Conservation (phyloP, 2,329 filamentous ascomycete species). For the Aspergillus flavus region DNA sequence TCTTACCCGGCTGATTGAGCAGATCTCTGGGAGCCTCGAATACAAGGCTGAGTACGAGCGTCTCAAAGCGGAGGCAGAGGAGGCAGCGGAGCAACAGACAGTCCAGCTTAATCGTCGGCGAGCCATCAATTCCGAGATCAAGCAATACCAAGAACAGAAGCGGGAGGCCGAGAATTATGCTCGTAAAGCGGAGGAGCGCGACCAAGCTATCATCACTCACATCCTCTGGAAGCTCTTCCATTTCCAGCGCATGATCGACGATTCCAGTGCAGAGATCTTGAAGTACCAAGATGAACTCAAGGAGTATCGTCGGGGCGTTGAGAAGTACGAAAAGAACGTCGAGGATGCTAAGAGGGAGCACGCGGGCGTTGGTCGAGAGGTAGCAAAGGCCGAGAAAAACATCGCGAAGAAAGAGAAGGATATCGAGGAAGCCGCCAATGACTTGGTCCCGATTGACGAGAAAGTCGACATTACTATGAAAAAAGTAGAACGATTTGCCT, state of each 20-base stretch:
- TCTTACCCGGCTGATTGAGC: conserved; percentile 89
- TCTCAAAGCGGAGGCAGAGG: conserved; percentile 82
- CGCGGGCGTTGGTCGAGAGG: conserved; percentile 72
- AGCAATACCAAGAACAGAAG: conserved; percentile 96
- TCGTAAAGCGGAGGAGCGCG: conserved; percentile 84
- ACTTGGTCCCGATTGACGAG: conserved; percentile 85
- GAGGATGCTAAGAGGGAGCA: conserved; percentile 85
- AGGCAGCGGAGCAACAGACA: conserved; percentile 83
- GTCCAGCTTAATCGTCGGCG: conserved; percentile 86
- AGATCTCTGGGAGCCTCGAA: conserved; percentile 94
- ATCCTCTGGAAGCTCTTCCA: conserved; percentile 97
- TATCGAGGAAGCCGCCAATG: conserved; percentile 83
- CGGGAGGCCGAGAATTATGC: conserved; percentile 92
- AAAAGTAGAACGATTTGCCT: conserved; percentile 69
- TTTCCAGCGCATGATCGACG: conserved; percentile 90
- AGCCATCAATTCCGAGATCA: conserved; percentile 96
- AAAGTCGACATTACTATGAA: conserved; percentile 80
- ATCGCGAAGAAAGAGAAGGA: conserved; percentile 86
- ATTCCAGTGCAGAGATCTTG: conserved; percentile 85
- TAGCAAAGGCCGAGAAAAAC: conserved; percentile 77
- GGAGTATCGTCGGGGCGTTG: conserved; percentile 84
- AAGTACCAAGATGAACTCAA: conserved; percentile 94
- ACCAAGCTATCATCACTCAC: conserved; percentile 88
- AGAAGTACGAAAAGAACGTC: conserved; percentile 77
- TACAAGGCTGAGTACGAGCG: conserved; percentile 92